Conservation (phyloP, 345 rosid species). For the Populus nigra region DNA sequence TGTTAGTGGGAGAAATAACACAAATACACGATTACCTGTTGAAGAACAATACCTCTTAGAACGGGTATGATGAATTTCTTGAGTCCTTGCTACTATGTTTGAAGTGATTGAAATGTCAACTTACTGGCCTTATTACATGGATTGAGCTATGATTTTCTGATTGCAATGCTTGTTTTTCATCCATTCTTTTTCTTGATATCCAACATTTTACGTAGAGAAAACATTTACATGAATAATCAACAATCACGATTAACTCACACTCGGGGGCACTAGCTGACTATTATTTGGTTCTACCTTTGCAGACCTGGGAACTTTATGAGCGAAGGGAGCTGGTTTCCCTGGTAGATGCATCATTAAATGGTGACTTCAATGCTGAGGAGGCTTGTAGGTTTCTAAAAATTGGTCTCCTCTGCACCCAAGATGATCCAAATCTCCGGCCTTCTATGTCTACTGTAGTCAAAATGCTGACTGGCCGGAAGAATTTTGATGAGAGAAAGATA, state of each 20-base stretch:
- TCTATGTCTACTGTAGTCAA: slow-evolving; percentile 62
- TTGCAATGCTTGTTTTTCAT: neutral
- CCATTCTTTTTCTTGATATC: neutral
- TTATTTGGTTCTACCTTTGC: slow-evolving; percentile 23
- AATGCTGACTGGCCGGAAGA: slow-evolving; percentile 52
- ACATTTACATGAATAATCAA: neutral
- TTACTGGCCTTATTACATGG: neutral
- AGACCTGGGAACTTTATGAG: slow-evolving; percentile 88
- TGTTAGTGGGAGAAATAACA: slow-evolving; percentile 85
- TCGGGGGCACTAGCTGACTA: neutral
- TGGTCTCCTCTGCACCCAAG: slow-evolving; percentile 80
- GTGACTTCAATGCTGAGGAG: slow-evolving; percentile 68
- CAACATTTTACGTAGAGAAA: neutral
- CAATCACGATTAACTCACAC: neutral
- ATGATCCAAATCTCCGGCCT: slow-evolving; percentile 66
- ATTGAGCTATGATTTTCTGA: neutral
- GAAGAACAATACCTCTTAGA: slow-evolving; percentile 85
- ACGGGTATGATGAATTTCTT: slow-evolving; percentile 54
- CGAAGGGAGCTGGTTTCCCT: slow-evolving; percentile 59
- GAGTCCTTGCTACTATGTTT: neutral
- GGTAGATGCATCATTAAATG: slow-evolving; percentile 51
- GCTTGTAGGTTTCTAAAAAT: slow-evolving; percentile 63
- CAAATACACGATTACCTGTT: slow-evolving; percentile 59
- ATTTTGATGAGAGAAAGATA: slow-evolving; percentile 35
- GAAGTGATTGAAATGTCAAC: neutral